Base-by-base conservation (phyloP, 768 basidiomycete species). In the Panellus pusillus region DNA sequence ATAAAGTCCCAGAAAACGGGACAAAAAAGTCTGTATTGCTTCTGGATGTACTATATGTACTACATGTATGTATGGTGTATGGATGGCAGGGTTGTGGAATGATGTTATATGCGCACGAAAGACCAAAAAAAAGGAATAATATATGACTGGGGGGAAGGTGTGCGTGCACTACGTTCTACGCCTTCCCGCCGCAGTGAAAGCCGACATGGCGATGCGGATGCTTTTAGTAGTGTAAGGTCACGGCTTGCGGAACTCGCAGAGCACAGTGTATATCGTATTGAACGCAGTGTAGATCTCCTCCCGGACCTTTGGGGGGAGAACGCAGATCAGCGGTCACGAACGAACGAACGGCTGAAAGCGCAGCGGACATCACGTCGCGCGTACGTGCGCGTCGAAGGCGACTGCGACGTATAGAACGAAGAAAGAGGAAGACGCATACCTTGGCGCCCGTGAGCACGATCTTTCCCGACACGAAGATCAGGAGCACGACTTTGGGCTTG, bases 261-360 rank as follows among this genome's bases (percentile, higher is more conserved):
- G 72, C 77, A 98, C 96, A 55, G 96, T 96, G 73, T 99, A 99
- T 54, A 99, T 99, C 54, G 93, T 93, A 76, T 98, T 98, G 87
- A 99, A 99, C 20, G 97, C 97, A 32, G 93, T 93, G 70, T 99
- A 98, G 61, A 98, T 98, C 81, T 99, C 96, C 76, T 98, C 95
- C 74, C 97, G 82, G 74, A 98, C 89, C 93, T 96, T 71, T 24
- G 31, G 60, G 66, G 55, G 67, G 66, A 58, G 67, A 67, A 62
- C 69, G 71, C 68, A 59, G 56, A 60, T 41, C 51, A 69, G 69
- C 58, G 44, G 64, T 69, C 70, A 67, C 63, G 64, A 41, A 49
- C 51, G n/a, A 54, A 47, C 57, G 53, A 9, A 32, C 6, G 31
- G 13, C 32, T 11, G 46, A 35, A 48, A 55, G 49, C 56, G 57